Percentiles rank a stretch among this genome's conserved stretches.
Evolutionary conservation across 176 grass and related monocot genomes (phyloP).

Genomic region (Microstegium vimineum): DNA sequence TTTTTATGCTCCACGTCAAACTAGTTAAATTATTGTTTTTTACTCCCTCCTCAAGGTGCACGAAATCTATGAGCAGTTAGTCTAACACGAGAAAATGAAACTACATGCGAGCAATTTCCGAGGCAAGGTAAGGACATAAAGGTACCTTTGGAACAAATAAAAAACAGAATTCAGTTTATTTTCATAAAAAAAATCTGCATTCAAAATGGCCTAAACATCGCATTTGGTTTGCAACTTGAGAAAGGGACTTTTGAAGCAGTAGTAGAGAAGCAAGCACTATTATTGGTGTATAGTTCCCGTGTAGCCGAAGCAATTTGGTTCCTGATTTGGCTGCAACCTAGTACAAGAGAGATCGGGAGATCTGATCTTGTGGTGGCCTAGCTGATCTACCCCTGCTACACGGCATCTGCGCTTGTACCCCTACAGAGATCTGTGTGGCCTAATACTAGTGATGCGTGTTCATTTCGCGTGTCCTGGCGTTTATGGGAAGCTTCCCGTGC

Average conservation of each 20-base stretch:
- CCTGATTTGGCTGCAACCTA: slow-evolving; percentile 12
- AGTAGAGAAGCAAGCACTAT: background rate
- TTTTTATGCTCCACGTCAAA: background rate
- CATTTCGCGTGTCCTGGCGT: background rate
- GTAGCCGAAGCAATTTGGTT: slow-evolving; percentile 28
- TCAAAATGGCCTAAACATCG: background rate
- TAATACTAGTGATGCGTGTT: background rate
- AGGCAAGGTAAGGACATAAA: no score
- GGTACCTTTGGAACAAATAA: background rate
- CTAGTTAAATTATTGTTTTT: background rate
- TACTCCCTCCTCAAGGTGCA: no score
- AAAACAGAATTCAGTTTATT: background rate
- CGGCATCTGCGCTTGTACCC: background rate
- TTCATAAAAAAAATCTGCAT: background rate
- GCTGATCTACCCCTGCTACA: slow-evolving; percentile 1
- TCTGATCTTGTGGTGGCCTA: slow-evolving; percentile 12
- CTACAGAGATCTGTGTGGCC: background rate
- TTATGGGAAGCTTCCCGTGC: background rate
- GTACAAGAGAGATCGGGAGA: background rate
- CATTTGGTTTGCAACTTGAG: no score
- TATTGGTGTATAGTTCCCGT: background rate
- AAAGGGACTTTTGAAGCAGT: background rate
- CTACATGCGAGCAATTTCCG: no score
- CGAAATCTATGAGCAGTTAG: no score
- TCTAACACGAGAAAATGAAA: no score